These are phyloP conservation scores for Fusarium secorum DNA, from an alignment of 2,329 filamentous ascomycete genomes.

Conservation along the genomic window DNA sequence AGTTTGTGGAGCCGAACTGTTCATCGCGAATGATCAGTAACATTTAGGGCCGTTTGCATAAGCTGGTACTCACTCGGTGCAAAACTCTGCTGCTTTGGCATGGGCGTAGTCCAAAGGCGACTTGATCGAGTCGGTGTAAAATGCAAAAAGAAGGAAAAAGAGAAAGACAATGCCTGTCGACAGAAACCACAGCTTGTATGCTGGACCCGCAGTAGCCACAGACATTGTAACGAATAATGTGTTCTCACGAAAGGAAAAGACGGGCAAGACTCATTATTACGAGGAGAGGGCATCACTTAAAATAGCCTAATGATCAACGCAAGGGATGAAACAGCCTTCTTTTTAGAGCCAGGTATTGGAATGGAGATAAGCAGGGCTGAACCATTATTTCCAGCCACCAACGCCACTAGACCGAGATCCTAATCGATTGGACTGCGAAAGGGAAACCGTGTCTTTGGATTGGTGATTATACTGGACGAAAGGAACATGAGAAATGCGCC, in stretches of 20 bases:
- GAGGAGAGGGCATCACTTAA: neutral
- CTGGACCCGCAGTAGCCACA: neutral
- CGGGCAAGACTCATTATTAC: neutral
- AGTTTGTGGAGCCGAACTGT: neutral
- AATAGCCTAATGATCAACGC: neutral
- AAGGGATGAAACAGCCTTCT: neutral
- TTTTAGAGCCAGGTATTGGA: neutral
- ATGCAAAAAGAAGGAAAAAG: neutral
- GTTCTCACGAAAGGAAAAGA: rapidly evolving
- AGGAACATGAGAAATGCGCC: rapidly evolving
- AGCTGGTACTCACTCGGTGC: neutral
- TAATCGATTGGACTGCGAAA: no score
- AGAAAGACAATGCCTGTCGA: neutral
- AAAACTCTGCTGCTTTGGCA: neutral
- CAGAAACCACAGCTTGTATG: neutral
- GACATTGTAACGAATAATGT: neutral
- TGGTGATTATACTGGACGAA: rapidly evolving
- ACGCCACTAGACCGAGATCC: neutral
- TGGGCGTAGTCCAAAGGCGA: neutral
- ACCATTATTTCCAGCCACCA: neutral
- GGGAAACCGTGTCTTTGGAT: neutral
- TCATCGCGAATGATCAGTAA: neutral
- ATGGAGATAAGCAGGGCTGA: neutral
- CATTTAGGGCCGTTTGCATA: rapidly evolving
- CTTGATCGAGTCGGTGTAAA: neutral